Base-by-base conservation (phyloP, 2,329 filamentous ascomycete genomes). In the Plectosphaerella sp. region DNA sequence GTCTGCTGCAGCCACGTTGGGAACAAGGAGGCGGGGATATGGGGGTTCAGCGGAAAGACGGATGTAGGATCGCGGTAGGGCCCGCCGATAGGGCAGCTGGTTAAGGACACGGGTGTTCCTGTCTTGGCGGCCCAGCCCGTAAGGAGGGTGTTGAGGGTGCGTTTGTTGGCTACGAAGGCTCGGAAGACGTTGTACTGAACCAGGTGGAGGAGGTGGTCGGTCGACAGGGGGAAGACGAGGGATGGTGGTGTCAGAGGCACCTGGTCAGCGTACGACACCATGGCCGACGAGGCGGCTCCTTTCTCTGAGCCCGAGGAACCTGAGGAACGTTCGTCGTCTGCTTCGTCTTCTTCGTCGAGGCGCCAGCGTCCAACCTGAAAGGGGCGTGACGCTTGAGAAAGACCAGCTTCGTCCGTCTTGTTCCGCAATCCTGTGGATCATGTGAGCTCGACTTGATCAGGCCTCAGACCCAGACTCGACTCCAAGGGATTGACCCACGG, bases 151-250 rank as follows among this genome's bases (percentile, higher is more conserved):
- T 49, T 52, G n/a, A 56, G 47, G 12, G 47, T 43, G 8, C 33
- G 22, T 9, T 49, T 47, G 25, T 52, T 54, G 3, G 45, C 45
- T 15, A 47, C 45, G 5, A 56, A 50, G 3, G 54, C 52, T 7
- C 54, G 42, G 25, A 56, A 52, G n/a, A 54, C 45, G 3, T 56
- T 56, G 5, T 52, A 45, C 5, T 56, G 43, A 8, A 54, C 36
- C 5, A 56, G 50, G 35, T 52, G 52, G 12, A 56, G 52, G 14
- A 56, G 28, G 9, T 50, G 47, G 35, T 51, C 52, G n/a, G 54
- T 45, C 22, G 45, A 45, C 1, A 55, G 49, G n/a, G 48, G 47
- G 4, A 39, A 47, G n/a, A 41, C 16, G 42, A 47, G 42, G 33
- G 35, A 25, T 1, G 47, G 50, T 24, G 50, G 42, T 11, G 28